Conservation (phyloP, 495 filamentous ascomycete species). For the Penicillium subrubescens region DNA sequence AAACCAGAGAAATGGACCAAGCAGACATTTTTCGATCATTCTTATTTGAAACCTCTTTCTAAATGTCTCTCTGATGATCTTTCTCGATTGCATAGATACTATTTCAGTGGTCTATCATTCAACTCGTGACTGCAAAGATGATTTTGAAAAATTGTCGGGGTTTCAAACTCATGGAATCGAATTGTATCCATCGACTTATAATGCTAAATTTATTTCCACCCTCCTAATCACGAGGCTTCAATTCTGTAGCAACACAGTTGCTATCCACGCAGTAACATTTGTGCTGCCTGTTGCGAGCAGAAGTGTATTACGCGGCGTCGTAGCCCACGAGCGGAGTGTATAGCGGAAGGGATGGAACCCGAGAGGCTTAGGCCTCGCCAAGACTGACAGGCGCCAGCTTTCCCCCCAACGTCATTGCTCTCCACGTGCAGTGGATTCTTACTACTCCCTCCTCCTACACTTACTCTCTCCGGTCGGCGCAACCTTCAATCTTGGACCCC, state of each 20-base stretch:
- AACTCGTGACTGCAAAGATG: too few species aligned
- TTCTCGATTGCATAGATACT: too few species aligned
- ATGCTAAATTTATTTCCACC: not conserved
- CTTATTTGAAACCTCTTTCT: too few species aligned
- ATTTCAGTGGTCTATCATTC: too few species aligned
- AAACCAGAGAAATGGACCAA: too few species aligned
- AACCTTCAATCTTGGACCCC: conserved; percentile 3
- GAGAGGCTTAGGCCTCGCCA: conserved; percentile 34
- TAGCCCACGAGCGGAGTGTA: not conserved
- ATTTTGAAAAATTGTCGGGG: too few species aligned
- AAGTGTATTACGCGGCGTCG: conserved; percentile 5
- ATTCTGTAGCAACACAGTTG: not conserved
- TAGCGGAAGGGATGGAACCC: conserved; percentile 16
- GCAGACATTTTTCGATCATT: too few species aligned
- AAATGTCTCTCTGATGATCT: too few species aligned
- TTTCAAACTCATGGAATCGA: too few species aligned
- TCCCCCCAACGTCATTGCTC: conserved; percentile 43
- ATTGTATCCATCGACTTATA: not conserved
- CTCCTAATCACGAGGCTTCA: not conserved
- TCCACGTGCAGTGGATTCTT: conserved; percentile 21
- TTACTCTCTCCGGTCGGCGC: conserved; percentile 21
- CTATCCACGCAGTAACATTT: not conserved
- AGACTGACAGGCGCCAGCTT: conserved; percentile 44
- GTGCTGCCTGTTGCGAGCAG: conserved; percentile 8
- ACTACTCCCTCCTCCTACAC: conserved; percentile 1